phyloP scores from a whole-genome alignment of 768 basidiomycete species.

The Termitomyces sp. region DNA sequence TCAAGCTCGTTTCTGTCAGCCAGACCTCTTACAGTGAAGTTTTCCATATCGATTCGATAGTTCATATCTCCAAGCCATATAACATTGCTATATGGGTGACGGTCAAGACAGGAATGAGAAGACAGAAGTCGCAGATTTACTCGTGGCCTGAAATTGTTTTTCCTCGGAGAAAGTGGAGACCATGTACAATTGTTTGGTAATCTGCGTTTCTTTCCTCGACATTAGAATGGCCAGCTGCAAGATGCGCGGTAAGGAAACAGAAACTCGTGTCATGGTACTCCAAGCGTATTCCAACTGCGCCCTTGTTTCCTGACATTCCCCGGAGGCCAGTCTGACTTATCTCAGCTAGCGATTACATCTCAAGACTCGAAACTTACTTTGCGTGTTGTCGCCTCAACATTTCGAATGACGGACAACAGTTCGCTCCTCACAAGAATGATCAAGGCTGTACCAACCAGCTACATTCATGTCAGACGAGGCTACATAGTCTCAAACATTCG shows the following conservation, averaged over 20 bases:
- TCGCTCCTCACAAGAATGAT: constrained; percentile 79
- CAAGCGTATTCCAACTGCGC: constrained; percentile 89
- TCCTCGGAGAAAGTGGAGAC: constrained; percentile 84
- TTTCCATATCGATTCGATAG: constrained; percentile 87
- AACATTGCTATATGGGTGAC: constrained; percentile 55
- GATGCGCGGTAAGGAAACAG: constrained; percentile 93
- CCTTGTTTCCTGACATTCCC: constrained; percentile 97
- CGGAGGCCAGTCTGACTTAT: constrained; percentile 66
- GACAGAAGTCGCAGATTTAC: constrained; percentile 39
- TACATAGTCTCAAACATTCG: not conserved
- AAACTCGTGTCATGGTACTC: constrained; percentile 89
- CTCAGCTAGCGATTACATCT: not conserved
- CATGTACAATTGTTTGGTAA: constrained; percentile 80
- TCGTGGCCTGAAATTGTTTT: constrained; percentile 88
- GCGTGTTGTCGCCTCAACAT: constrained; percentile 87
- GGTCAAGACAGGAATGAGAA: not conserved
- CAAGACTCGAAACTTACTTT: constrained; percentile 50
- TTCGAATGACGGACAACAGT: constrained; percentile 73
- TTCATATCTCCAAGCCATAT: constrained; percentile 96
- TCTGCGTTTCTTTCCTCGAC: constrained; percentile 89
- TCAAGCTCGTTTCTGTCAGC: constrained; percentile 66
- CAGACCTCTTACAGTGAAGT: constrained; percentile 69
- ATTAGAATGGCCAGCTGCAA: constrained; percentile 93
- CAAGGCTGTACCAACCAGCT: constrained; percentile 95
- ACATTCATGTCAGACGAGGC: constrained; percentile 11